A percentile compares a stretch with the other conserved stretches of the same genome.
These are phyloP conservation scores for Tuber umbilicatum DNA, from an alignment of 495 filamentous ascomycete species.

Conservation along the genomic window DNA sequence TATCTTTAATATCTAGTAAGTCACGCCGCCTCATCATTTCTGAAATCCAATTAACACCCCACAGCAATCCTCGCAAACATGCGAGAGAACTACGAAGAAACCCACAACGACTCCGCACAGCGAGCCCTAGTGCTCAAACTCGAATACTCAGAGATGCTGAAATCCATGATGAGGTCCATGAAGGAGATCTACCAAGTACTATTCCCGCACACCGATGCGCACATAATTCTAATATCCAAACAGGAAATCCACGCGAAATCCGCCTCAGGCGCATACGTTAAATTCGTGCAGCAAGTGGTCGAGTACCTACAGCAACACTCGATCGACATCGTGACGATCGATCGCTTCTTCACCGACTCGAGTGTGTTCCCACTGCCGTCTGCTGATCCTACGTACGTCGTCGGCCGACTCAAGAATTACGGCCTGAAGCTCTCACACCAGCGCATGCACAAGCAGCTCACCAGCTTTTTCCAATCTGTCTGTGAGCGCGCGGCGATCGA, in stretches of 20 bases:
- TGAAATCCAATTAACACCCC: constrained; percentile 12
- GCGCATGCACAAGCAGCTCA: constrained; percentile 53
- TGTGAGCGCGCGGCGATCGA: constrained; percentile 58
- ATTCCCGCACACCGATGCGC: constrained; percentile 38
- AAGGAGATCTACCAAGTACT: constrained; percentile 61
- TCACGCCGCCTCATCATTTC: background rate
- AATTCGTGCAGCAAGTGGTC: constrained; percentile 61
- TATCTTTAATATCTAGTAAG: constrained; percentile 54
- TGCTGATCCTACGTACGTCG: constrained; percentile 61
- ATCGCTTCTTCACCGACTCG: constrained; percentile 63
- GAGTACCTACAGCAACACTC: constrained; percentile 61
- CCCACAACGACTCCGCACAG: constrained; percentile 35
- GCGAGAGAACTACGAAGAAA: constrained; percentile 50
- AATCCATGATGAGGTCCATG: constrained; percentile 59
- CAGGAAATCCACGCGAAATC: constrained; percentile 30
- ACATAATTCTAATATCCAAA: constrained; percentile 10
- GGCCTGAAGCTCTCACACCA: constrained; percentile 52
- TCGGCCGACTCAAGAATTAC: constrained; percentile 60
- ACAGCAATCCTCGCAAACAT: constrained; percentile 56
- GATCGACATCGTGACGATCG: constrained; percentile 56
- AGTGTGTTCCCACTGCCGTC: constrained; percentile 59
- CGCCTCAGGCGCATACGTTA: constrained; percentile 53
- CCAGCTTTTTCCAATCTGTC: constrained; percentile 58
- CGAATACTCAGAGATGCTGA: constrained; percentile 54
- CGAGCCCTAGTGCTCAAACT: constrained; percentile 45